Evolutionary conservation across 2,329 filamentous ascomycete genomes (phyloP), one percentile per base, ranked within the genome.

Genomic region (Colletotrichum sp.): DNA sequence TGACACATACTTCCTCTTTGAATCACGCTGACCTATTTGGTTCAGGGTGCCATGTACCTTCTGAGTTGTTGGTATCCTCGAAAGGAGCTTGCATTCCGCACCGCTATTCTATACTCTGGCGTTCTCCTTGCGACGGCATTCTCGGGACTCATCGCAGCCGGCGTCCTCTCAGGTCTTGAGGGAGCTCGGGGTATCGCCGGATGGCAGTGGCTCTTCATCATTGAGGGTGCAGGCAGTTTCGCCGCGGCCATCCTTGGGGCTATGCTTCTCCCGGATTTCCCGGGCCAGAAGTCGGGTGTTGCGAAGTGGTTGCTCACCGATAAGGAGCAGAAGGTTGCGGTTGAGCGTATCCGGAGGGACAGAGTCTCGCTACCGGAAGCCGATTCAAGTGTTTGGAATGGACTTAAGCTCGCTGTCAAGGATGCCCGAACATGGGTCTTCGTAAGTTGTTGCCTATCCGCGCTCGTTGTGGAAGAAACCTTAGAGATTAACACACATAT

Each of bases 21-120:
- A 18, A 0, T 58, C 6, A 3, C 21, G 21, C 24, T 58, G 13
- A 58, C n/a, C n/a, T n/a, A n/a, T n/a, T n/a, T n/a, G n/a, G n/a
- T n/a, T n/a, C 8, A 58, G 55, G 65, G 65, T 16, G 65, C 65
- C 8, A 67, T 73, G 64, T 94, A 92, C 84, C 93, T 91, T 78
- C 86, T 94, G 26, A 87, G 84, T 71, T 88, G 86, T 69, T 94
- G 93, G 93, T 95, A 95, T 80, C 94, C 92, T 0, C 88, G 93
- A 55, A 91, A 91, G 77, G 94, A 94, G 81, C 86, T 94, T 2
- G 91, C 90, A 9, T 85, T 93, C 16, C 88, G 93, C 12, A 67
- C 65, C 1, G 66, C 66, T 2, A 58, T 68, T 36, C 32, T 68
- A 8, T 60, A 60, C 52, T 71, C 69, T 1, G 69, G 60, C 2